Evolutionary conservation across 2,329 filamentous ascomycete genomes (phyloP), one percentile per base, ranked within the genome.

Genomic region (Colletotrichum spinosum): DNA sequence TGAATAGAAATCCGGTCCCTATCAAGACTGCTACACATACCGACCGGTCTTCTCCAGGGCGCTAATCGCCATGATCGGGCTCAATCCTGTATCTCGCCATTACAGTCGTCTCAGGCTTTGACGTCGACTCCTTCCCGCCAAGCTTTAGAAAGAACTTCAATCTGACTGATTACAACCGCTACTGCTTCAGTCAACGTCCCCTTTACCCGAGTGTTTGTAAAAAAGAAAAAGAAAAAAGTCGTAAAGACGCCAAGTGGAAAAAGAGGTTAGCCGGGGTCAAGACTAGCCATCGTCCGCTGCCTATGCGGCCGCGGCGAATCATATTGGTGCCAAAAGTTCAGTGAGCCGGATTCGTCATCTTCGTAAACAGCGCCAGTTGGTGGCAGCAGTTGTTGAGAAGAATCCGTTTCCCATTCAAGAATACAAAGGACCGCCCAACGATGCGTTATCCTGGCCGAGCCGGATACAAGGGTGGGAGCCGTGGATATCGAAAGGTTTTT

Each of bases 291-390:
- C 45, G 41, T 51, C 4, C 15, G 51, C 57, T 42, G 45, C 61
- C 13, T 42, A n/a, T 12, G 3, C 10, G 46, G 46, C 15, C 49
- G 57, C 51, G 35, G 46, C 34, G n/a, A 33, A 25, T 55, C 41
- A 69, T 72, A 69, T 68, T 66, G 52, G 62, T 48, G 57, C 56
- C 62, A 61, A 62, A 62, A 41, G 62, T 65, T 61, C 45, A 55
- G 13, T 41, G 51, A 55, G 52, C 41, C 58, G 48, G 39, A 46
- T 60, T 34, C 25, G 25, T 65, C 45, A 39, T 51, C 45, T 50
- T 41, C 55, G 45, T 61, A 58, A 37, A 46, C 34, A 39, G 34
- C 37, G 34, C 39, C 17, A 46, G 25, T 48, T 48, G n/a, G 11
- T 12, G 13, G 17, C 11, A 35, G 6, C 33, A 35, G 42, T 35